Conservation (phyloP, 768 basidiomycete species). For the Phlegmacium glaucopus region DNA sequence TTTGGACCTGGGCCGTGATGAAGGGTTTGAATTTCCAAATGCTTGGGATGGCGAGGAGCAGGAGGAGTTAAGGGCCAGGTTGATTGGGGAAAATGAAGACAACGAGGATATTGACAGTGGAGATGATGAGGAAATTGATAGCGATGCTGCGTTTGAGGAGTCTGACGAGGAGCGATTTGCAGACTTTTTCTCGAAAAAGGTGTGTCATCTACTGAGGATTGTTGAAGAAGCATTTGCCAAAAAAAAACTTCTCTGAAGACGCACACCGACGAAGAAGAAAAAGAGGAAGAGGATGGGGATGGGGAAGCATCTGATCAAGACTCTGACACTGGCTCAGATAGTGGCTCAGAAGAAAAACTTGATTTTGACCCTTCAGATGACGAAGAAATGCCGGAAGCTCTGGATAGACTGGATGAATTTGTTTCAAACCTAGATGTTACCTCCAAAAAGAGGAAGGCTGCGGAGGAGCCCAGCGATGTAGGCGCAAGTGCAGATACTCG, state of each 20-base stretch:
- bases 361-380: conserved; percentile 47
- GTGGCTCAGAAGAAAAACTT: conserved; percentile 36
- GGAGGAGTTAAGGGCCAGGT: conserved; percentile 37
- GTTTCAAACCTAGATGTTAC: conserved; percentile 63
- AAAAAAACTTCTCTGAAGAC: not conserved
- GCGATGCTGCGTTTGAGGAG: conserved; percentile 81
- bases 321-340: not conserved
- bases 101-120: conserved; percentile 54
- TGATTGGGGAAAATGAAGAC: conserved; percentile 52
- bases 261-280: conserved; percentile 19
- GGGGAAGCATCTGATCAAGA: conserved; percentile 36
- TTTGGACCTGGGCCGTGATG: conserved; percentile 56
- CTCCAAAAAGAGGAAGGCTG: conserved; percentile 68
- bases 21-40: conserved; percentile 38
- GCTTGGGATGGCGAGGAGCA: conserved; percentile 40
- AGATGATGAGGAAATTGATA: conserved; percentile 86
- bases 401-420: conserved; percentile 69
- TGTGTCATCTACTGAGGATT: conserved; percentile 23
- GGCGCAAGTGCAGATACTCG: conserved; percentile 22
- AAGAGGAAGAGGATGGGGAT: conserved; percentile 36
- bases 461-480: conserved; percentile 29
- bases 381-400: conserved; percentile 52
- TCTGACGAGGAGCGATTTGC: conserved; percentile 78
- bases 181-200: conserved; percentile 51
- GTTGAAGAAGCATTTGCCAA: not conserved